These are phyloP conservation scores for Coelastrella sp. DNA, from an alignment of 139 green algal species.

Conservation along the genomic window DNA sequence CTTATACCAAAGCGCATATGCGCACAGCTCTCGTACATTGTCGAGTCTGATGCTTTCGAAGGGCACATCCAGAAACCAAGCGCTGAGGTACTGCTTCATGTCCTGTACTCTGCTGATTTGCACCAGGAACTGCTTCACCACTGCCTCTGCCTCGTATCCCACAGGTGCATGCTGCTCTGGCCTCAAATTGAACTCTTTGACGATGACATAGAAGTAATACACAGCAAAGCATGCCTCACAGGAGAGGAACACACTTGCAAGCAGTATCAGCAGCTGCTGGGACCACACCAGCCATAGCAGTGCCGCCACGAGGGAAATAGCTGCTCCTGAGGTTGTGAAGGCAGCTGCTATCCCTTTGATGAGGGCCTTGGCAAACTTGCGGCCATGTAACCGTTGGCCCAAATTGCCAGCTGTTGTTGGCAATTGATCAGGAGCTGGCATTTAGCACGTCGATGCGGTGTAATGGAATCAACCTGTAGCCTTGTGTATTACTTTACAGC, in stretches of 20 bases:
- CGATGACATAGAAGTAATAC: conserved; percentile 30
- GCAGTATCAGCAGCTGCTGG: not conserved
- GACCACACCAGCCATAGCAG: not conserved
- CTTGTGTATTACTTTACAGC: no score
- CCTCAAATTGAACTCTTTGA: not conserved
- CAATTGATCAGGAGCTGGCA: not conserved
- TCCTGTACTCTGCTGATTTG: conserved; percentile 27
- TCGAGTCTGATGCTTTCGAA: conserved; percentile 8
- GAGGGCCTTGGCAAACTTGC: not conserved
- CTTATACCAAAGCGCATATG: conserved; percentile 5
- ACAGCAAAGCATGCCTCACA: not conserved
- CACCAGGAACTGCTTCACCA: not conserved
- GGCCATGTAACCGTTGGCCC: not conserved
- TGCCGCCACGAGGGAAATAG: not conserved
- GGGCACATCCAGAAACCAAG: conserved; percentile 36
- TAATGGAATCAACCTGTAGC: no score
- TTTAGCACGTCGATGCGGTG: no score
- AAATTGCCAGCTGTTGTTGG: not conserved
- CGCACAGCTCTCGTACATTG: conserved; percentile 26
- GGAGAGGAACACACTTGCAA: not conserved
- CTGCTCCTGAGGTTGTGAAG: not conserved
- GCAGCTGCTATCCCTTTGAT: not conserved
- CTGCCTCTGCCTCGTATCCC: not conserved
- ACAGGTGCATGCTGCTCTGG: conserved; percentile 23
- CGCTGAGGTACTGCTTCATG: not conserved